Evolutionary conservation across 2,329 filamentous ascomycete species (phyloP), one percentile per base, ranked within the genome.

Genomic region (Diaporthe velutina): DNA sequence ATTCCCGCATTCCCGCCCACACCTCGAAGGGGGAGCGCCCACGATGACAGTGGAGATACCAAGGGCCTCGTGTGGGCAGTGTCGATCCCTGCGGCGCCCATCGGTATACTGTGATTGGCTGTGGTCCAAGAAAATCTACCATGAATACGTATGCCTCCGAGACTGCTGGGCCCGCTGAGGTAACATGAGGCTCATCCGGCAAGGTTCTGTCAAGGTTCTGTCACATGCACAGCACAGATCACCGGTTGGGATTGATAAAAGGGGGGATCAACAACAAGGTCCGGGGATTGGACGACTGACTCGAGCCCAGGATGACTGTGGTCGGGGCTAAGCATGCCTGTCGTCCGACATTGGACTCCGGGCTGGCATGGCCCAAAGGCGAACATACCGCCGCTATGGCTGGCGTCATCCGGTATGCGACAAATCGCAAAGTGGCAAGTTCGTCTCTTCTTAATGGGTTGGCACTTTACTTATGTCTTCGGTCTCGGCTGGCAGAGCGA

Each of bases 161-260:
- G 64, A 25, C 64, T 40, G 48, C n/a, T 28, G 48, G 48, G 33
- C 64, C 64, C 45, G 64, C 64, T 68, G 33, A 54, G 64, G 45
- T 72, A 40, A 40, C 4, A 54, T 54, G 70, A 38, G 70, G 70
- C 42, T 58, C 70, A 15, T 25, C 12, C n/a, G 38, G 57, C 45
- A 28, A 61, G 55, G 54, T 30, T 33, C 45, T 4, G 40, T 60
- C 58, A 42, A 52, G 48, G n/a, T 52, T 38, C 42, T 35, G 45
- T 61, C 40, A 50, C 55, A 55, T 70, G 67, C 54, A 70, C 38
- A 40, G 50, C 67, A 58, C 38, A 70, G 50, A 55, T 58, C 54
- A 58, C 40, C 67, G 52, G 54, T 35, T 52, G 48, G 64, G 64
- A 54, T 58, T 70, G 38, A 25, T 30, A 52, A 52, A 33, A 19